These are phyloP conservation scores for Asterophora parasitica DNA, from an alignment of 768 basidiomycete genomes.

Conservation along the genomic window DNA sequence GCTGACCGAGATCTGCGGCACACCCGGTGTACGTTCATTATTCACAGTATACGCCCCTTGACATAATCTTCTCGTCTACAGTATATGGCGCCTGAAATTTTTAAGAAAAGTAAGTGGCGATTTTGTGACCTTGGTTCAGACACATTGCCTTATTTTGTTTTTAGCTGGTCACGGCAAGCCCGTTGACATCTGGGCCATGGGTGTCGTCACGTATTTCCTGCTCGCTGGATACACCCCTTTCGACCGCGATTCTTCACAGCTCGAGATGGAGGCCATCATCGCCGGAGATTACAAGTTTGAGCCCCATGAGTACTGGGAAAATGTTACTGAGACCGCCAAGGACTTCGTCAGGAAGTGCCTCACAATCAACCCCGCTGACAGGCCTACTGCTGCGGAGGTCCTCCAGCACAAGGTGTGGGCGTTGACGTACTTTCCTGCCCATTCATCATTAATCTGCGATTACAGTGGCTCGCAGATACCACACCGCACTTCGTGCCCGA, in stretches of 20 bases:
- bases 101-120: slow-evolving; percentile 67
- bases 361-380: slow-evolving; percentile 71
- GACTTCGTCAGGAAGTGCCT: slow-evolving; percentile 81
- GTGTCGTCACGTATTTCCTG: slow-evolving; percentile 96
- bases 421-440: not conserved
- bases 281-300: slow-evolving; percentile 88
- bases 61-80: slow-evolving; percentile 19
- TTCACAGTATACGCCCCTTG: not conserved
- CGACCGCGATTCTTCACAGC: slow-evolving; percentile 81
- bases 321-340: slow-evolving; percentile 78
- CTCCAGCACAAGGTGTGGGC: slow-evolving; percentile 59
- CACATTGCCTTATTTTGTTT: slow-evolving; percentile 1
- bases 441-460: not conserved
- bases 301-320: slow-evolving; percentile 76
- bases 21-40: slow-evolving; percentile 61
- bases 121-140: not conserved
- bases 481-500: slow-evolving; percentile 69
- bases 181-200: slow-evolving; percentile 97
- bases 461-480: slow-evolving; percentile 66
- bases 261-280: slow-evolving; percentile 95
- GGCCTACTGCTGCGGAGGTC: slow-evolving; percentile 76
- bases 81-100: slow-evolving; percentile 97
- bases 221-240: slow-evolving; percentile 94
- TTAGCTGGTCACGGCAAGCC: slow-evolving; percentile 90
- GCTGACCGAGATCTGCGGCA: slow-evolving; percentile 94